Evolutionary conservation across 2,329 filamentous ascomycete species (phyloP), one percentile per base, ranked within the genome.

Genomic region (Chaetothyriales sp.): DNA sequence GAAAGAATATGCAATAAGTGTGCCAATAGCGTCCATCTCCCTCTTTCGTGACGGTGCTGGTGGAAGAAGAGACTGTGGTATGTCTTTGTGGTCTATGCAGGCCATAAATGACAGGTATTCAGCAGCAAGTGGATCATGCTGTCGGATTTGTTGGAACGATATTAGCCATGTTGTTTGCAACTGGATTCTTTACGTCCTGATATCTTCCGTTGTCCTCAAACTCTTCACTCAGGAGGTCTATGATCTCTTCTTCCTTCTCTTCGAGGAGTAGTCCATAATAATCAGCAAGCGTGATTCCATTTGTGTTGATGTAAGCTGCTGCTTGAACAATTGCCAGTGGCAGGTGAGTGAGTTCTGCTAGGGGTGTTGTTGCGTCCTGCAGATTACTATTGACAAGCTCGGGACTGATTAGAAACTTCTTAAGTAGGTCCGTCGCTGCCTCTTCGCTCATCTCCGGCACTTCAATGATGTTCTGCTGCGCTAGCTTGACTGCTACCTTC

Each of bases 81-180:
- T 67, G 44, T 63, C 57, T 28, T 58, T 60, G 18, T 59, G 54
- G 44, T 62, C 47, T 22, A 67, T 56, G 50, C 64, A 69, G 10
- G 64, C 60, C 58, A 69, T 66, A 9, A 66, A 65, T 9, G 58
- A 66, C 19, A 70, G 58, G 48, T 65, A 65, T 15, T 67, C 60
- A 1, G 59, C 60, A 5, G 68, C 69, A 15, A 67, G 49, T 18
- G 51, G 44, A 53, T 70, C 54, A 15, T 58, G 40, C 19, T 51
- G 44, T 43, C 55, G 60, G 20, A 70, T 68, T 43, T 66, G 60
- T 7, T 64, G 51, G 46, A 70, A 69, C 10, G 65, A 68, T 20
- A 70, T 64, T 4, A 65, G 57, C 66, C 64, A 70, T 18, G 66
- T 70, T 10, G 59, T 65, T 65, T 5, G 62, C 62, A 28, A 70